Conservation (phyloP, 176 grass and related monocot genomes). For the Zea mays region Zm-B73-REFERENCE-NAM-5.0 NC_050101.1:162632501-162633000, state of each 20-base stretch:
- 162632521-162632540: constrained; percentile 41
- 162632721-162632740: constrained; percentile 60
- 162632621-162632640: constrained; percentile 49
- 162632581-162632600: constrained; percentile 56
- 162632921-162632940: constrained; percentile 39
- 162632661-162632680: constrained; percentile 54
- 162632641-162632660: constrained; percentile 65
- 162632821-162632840: neutral
- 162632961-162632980: constrained; percentile 61
- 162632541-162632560: constrained; percentile 40
- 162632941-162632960: constrained; percentile 47
- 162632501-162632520: constrained; percentile 35
- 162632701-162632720: constrained; percentile 57
- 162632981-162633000: constrained; percentile 54
- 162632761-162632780: constrained; percentile 49
- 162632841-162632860: neutral
- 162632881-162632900: constrained; percentile 50
- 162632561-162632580: constrained; percentile 40
- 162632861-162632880: constrained; percentile 53
- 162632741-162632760: constrained; percentile 42
- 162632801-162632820: neutral
- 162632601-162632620: constrained; percentile 56
- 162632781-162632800: constrained; percentile 58
- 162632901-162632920: constrained; percentile 22
- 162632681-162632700: constrained; percentile 46